Percentiles rank a stretch among this genome's conserved stretches.
phyloP scores from a whole-genome alignment of 2,329 filamentous ascomycete genomes.

The Colletotrichum sidae region DNA sequence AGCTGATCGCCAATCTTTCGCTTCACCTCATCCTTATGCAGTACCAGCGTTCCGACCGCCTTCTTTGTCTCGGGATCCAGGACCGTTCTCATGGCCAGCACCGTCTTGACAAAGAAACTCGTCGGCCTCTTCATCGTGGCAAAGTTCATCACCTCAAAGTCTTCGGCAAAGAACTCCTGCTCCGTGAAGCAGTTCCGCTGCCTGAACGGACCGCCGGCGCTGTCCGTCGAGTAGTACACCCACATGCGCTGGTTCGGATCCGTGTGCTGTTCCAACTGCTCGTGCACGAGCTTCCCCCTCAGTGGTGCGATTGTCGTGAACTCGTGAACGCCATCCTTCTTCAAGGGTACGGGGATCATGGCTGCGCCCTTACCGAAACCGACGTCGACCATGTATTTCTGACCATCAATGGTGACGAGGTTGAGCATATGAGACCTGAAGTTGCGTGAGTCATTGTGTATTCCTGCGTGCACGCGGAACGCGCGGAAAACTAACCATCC shows the following conservation, averaged over 20 bases:
- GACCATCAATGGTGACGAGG: conserved; percentile 63
- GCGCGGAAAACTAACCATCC: conserved; percentile 35
- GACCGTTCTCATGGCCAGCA: conserved; percentile 49
- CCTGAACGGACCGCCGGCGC: conserved; percentile 49
- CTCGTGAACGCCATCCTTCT: conserved; percentile 37
- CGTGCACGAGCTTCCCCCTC: conserved; percentile 57
- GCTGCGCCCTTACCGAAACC: conserved; percentile 66
- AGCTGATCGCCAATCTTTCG: conserved; percentile 49
- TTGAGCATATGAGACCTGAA: conserved; percentile 69
- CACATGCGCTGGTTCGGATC: conserved; percentile 51
- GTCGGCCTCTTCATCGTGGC: conserved; percentile 47
- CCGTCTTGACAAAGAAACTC: conserved; percentile 52
- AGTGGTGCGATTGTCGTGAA: conserved; percentile 55
- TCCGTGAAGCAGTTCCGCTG: conserved; percentile 65
- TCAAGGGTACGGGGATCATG: conserved; percentile 47
- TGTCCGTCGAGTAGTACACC: conserved; percentile 50
- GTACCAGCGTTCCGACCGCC: conserved; percentile 53
- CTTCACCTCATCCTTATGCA: conserved; percentile 60
- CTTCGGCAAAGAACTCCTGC: conserved; percentile 57
- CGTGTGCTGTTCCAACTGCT: conserved; percentile 45
- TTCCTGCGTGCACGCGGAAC: not conserved
- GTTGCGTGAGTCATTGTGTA: conserved; percentile 43
- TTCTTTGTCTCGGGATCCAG: conserved; percentile 38
- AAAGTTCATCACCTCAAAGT: conserved; percentile 61
- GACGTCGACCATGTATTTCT: conserved; percentile 66